These are phyloP conservation scores for Thalassiosira livingstoniorum DNA, from an alignment of 352 stramenopile genomes.

Conservation along the genomic window DNA sequence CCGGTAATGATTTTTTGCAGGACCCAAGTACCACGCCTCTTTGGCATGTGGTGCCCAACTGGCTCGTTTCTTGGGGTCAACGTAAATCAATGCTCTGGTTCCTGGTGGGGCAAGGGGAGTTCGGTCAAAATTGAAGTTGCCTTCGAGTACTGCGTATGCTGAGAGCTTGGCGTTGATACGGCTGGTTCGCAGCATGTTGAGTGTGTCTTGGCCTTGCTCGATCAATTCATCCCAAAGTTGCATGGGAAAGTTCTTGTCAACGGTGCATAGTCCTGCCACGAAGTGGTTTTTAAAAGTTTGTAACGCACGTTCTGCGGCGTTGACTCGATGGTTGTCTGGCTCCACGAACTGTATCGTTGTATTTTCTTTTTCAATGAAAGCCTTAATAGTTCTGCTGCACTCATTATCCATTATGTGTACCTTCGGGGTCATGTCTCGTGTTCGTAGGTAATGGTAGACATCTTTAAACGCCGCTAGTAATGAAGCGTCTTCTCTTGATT, in stretches of 20 bases:
- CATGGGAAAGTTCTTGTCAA: slow-evolving; percentile 23
- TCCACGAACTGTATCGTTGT: slow-evolving; percentile 43
- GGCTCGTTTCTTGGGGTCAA: not conserved
- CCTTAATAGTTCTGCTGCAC: slow-evolving; percentile 27
- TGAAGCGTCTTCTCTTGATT: not conserved
- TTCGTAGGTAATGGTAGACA: not conserved
- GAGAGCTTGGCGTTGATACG: slow-evolving; percentile 14
- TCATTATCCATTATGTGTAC: slow-evolving; percentile 47
- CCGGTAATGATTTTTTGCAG: slow-evolving; percentile 55
- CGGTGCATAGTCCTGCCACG: slow-evolving; percentile 3
- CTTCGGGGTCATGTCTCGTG: not conserved
- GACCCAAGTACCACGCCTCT: slow-evolving; percentile 54
- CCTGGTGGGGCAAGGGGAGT: slow-evolving; percentile 25
- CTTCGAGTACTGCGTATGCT: slow-evolving; percentile 30
- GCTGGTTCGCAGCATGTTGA: slow-evolving; percentile 23
- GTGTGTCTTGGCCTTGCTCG: not conserved
- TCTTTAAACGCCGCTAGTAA: slow-evolving; percentile 9
- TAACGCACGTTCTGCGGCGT: slow-evolving; percentile 50
- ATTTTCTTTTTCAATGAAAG: slow-evolving; percentile 22
- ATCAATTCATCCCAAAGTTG: slow-evolving; percentile 16
- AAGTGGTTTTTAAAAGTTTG: slow-evolving; percentile 63
- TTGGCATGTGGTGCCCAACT: slow-evolving; percentile 31
- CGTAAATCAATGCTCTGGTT: slow-evolving; percentile 17
- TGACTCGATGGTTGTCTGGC: slow-evolving; percentile 38
- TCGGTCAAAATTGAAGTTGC: slow-evolving; percentile 20